These are phyloP conservation scores for Oidiodendron maius DNA, from an alignment of 495 filamentous ascomycete genomes.

Conservation along the genomic window DNA sequence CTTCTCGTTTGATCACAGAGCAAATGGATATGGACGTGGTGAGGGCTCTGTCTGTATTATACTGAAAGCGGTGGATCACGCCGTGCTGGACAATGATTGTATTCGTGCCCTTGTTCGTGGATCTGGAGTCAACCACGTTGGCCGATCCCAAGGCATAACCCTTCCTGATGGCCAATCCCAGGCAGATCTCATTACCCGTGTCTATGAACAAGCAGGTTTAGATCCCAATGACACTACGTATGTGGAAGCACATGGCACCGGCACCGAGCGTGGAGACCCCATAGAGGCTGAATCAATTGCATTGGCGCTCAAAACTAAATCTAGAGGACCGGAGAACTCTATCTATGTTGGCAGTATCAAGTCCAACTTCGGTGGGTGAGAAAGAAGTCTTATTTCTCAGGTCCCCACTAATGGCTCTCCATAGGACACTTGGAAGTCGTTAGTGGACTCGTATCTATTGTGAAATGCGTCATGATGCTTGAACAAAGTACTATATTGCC, in stretches of 20 bases:
- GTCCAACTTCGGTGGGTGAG: too few relatives aligned
- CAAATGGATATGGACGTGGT: slow-evolving; percentile 60
- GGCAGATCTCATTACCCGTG: slow-evolving; percentile 44
- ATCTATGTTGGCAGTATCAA: slow-evolving; percentile 53
- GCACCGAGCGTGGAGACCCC: slow-evolving; percentile 56
- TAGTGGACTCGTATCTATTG: slow-evolving; percentile 48
- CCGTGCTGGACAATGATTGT: slow-evolving; percentile 45
- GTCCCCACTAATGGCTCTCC: too few relatives aligned
- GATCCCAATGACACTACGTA: slow-evolving; percentile 41
- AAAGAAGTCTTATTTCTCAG: too few relatives aligned
- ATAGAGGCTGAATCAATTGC: slow-evolving; percentile 56
- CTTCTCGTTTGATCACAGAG: slow-evolving; percentile 55
- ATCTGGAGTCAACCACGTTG: slow-evolving; percentile 57
- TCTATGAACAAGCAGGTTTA: slow-evolving; percentile 44
- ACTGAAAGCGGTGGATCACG: slow-evolving; percentile 56
- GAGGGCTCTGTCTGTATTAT: slow-evolving; percentile 55
- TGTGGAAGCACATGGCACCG: slow-evolving; percentile 43
- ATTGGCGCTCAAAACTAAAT: slow-evolving; percentile 32
- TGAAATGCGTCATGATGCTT: slow-evolving; percentile 53
- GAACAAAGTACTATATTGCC: slow-evolving; percentile 49
- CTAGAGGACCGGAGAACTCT: slow-evolving; percentile 30
- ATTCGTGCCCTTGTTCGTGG: slow-evolving; percentile 58
- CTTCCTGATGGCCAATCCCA: slow-evolving; percentile 53
- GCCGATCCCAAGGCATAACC: slow-evolving; percentile 52
- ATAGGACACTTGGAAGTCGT: slow-evolving; percentile 54